Conservation (phyloP, 768 basidiomycete genomes). For the Trametes villosa region DNA sequence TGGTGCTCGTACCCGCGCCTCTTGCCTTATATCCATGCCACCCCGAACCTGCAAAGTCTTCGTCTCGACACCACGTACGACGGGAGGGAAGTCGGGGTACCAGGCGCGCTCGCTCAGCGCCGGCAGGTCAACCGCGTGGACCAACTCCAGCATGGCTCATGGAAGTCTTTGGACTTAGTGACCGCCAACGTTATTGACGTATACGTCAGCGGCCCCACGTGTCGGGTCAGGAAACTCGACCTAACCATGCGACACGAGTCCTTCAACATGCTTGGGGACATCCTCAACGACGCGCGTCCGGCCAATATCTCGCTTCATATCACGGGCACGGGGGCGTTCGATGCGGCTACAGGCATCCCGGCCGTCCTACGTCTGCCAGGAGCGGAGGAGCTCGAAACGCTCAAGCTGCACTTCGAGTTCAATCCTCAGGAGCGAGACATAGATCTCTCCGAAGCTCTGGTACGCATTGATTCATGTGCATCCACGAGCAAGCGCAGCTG, state of each 20-base stretch:
- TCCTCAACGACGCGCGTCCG: background rate
- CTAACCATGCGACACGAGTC: background rate
- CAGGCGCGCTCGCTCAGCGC: background rate
- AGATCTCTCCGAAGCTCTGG: background rate
- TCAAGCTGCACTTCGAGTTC: background rate
- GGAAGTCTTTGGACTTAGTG: background rate
- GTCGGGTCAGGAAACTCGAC: background rate
- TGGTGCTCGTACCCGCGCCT: background rate
- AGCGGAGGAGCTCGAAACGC: background rate
- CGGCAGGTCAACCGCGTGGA: background rate
- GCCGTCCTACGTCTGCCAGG: background rate
- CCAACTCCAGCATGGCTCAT: background rate
- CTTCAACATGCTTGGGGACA: background rate
- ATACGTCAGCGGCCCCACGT: background rate
- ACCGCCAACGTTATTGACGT: background rate
- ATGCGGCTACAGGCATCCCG: background rate
- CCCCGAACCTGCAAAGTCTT: background rate
- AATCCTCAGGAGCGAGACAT: background rate
- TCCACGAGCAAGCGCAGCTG: background rate
- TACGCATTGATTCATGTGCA: too few relatives aligned
- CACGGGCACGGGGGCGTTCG: background rate
- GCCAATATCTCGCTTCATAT: background rate
- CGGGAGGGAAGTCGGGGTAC: too few relatives aligned
- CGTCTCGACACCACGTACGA: background rate
- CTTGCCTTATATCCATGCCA: background rate